These are phyloP conservation scores for Trichophyton verrucosum DNA, from an alignment of 2,329 filamentous ascomycete species.

Conservation along the genomic window DNA sequence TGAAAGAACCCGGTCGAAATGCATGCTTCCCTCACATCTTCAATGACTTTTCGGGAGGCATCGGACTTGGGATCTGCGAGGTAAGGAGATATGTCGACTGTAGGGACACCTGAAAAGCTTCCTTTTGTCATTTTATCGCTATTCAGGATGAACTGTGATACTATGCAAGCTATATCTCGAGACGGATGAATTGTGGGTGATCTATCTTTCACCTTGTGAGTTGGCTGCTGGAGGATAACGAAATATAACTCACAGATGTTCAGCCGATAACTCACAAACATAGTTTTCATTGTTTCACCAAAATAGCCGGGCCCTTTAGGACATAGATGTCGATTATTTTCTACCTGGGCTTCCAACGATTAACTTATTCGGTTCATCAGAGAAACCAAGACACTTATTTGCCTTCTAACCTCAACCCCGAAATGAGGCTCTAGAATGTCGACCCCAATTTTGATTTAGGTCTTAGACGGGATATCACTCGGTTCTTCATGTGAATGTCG, in stretches of 20 bases:
- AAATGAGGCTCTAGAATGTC: neutral
- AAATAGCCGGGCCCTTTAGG: neutral
- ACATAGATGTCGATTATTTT: neutral
- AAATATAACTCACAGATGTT: neutral
- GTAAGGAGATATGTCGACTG: constrained; percentile 1
- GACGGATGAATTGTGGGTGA: neutral
- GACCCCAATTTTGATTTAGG: too few relatives aligned
- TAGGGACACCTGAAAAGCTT: neutral
- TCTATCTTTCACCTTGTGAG: neutral
- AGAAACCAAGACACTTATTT: neutral
- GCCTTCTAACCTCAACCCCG: neutral
- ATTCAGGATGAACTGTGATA: neutral
- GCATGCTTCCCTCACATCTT: neutral
- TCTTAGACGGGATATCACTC: neutral
- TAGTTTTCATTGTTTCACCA: neutral
- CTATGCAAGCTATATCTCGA: neutral
- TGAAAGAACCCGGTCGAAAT: constrained; percentile 3
- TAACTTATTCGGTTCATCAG: neutral
- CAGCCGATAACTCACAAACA: constrained; percentile 1
- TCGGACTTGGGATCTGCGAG: neutral
- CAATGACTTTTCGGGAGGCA: neutral
- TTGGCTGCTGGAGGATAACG: neutral
- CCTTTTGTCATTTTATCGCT: neutral
- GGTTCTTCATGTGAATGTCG: neutral
- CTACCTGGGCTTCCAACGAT: neutral